Evolutionary conservation across 805 yeast species (phyloP).

Genomic region (Yamadazyma nakazawae): DNA sequence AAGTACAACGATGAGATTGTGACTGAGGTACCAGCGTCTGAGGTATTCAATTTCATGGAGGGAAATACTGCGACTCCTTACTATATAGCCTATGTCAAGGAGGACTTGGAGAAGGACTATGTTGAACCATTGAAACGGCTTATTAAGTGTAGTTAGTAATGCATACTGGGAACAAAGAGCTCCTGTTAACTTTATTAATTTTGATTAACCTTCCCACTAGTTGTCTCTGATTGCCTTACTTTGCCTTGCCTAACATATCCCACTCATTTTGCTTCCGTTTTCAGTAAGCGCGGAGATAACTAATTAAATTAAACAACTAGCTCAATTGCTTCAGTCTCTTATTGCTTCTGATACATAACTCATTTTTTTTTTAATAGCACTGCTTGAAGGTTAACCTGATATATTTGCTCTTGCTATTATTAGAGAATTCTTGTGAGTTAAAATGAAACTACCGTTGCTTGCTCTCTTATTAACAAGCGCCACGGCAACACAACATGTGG

Average conservation of each 20-base stretch:
- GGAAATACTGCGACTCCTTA: conserved; percentile 92
- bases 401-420: background rate
- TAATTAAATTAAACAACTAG: background rate
- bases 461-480: background rate
- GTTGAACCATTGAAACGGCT: conserved; percentile 65
- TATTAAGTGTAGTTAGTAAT: conserved; percentile 11
- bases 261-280: too few relatives aligned
- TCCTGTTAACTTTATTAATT: too few relatives aligned
- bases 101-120: conserved; percentile 49
- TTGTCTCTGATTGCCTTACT: background rate
- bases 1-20: conserved; percentile 95
- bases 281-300: background rate
- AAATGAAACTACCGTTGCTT: background rate
- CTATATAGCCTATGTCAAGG: conserved; percentile 78
- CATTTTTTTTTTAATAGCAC: too few relatives aligned
- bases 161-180: background rate
- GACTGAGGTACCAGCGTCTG: conserved; percentile 65
- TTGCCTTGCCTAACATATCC: background rate
- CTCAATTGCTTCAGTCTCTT: background rate
- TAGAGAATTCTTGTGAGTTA: background rate
- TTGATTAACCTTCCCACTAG: too few relatives aligned
- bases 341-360: background rate
- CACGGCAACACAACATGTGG: background rate
- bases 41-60: conserved; percentile 62
- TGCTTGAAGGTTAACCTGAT: background rate